Evolutionary conservation across 192 early-diverging fungal genomes (phyloP), one percentile per base, ranked within the genome.

Genomic region (Oehlia diaphana): DNA sequence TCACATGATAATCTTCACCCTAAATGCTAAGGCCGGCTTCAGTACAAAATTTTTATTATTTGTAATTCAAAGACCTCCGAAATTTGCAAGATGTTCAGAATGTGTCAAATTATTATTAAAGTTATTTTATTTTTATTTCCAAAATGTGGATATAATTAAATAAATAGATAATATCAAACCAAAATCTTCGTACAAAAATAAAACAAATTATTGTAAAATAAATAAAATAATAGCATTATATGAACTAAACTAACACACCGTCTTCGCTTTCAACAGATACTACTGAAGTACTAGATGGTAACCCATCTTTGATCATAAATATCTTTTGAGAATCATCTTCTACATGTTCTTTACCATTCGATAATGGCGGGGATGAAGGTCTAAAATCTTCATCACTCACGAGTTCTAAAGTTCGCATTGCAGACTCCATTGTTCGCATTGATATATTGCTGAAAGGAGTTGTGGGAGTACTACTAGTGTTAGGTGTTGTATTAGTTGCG

Each of bases 281-380:
- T 31, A 67, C 33, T 26, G 65, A 67, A 67, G 65, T 14, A 31
- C 23, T 67, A 67, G 65, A 67, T 67, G 65, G 65, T 35, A 31
- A 19, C 0, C 65, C 33, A 4, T 33, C 26, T 31, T 26, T 26
- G 0, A 35, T 35, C 33, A 67, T 14, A 28, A 67, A 31, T 31
- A 31, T 67, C 65, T 67, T 23, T 31, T 26, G 23, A 67, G 13
- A 14, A 0, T 67, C 23, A 16, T 31, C 33, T 4, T 9, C 33
- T 67, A 10, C 26, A 26, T 26, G 26, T 26, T 26, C 44, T 47
- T 47, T 47, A 12, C 10, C 44, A 12, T 12, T 47, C 9, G 65
- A 31, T 14, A 26, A 10, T 35, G 53, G 16, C 10, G 53, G 14
- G 0, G 53, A 58, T 19, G 19, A 21, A 58, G 14, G 14, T 21